Evolutionary conservation across 2,329 filamentous ascomycete genomes (phyloP).

Genomic region (Claviceps sp.): DNA sequence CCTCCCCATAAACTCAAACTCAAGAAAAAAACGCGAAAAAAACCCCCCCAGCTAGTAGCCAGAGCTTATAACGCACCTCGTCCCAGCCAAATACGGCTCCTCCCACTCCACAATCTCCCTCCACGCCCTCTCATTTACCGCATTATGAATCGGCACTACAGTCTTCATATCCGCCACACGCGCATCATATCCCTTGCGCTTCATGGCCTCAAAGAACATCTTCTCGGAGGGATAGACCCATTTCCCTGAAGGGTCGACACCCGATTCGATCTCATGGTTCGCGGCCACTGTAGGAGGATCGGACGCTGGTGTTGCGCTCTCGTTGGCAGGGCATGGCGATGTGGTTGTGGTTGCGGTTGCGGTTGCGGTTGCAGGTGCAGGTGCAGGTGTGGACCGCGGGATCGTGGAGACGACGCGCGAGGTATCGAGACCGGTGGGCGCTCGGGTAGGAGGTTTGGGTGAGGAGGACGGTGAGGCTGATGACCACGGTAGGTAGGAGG

Average conservation of each 20-base stretch:
- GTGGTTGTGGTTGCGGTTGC: conserved; percentile 10
- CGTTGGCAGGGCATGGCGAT: conserved; percentile 22
- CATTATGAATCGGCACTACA: conserved; percentile 95
- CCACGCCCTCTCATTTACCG: conserved; percentile 96
- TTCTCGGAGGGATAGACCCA: conserved; percentile 96
- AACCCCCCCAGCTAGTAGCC: no score
- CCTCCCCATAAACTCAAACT: no score
- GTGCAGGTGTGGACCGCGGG: conserved; percentile 40
- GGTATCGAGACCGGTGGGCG: conserved; percentile 35
- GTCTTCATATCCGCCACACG: conserved; percentile 67
- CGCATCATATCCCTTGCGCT: conserved; percentile 71
- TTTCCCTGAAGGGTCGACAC: conserved; percentile 62
- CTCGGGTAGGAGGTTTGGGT: conserved; percentile 7
- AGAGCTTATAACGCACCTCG: conserved; percentile 32
- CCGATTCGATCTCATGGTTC: conserved; percentile 69
- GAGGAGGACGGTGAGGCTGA: conserved; percentile 17
- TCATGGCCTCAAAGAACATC: conserved; percentile 97
- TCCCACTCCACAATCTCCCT: conserved; percentile 86
- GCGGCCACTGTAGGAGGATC: conserved; percentile 44
- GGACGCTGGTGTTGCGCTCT: conserved; percentile 14
- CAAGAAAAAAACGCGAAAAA: no score
- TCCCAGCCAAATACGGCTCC: conserved; percentile 43
- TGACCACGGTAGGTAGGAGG: conserved; percentile 28
- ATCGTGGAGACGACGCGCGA: conserved; percentile 70
- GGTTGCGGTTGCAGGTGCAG: conserved; percentile 10